Evolutionary conservation across 2,329 filamentous ascomycete genomes (phyloP), one percentile per base, ranked within the genome.

Genomic region (Pestalotiopsis sp.): DNA sequence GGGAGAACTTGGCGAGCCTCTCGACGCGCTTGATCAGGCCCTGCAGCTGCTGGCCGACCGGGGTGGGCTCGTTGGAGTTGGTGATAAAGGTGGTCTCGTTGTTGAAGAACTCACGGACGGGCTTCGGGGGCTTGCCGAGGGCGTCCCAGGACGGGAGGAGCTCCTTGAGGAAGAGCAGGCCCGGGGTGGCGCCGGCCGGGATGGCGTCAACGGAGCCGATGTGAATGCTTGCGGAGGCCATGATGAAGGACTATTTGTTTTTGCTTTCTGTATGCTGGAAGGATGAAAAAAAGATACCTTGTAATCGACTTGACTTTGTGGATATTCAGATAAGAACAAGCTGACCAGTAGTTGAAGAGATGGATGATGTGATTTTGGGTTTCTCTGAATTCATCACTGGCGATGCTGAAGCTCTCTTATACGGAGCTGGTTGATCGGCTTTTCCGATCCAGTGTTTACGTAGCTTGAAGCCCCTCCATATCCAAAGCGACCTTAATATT

Each of bases 131-230:
- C 65, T 67, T 67, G 52, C 65, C 65, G 20, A 67, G 56, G 27
- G 65, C 52, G 23, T 67, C 65, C 41, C 27, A 67, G 3, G 65
- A 67, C 7, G 65, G 65, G 20, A 67, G 52, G 9, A 67, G 56
- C 31, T 59, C 65, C 65, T 67, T 67, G 56, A 67, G 52, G 56
- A 67, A 67, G 56, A 67, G 52, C n/a, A 67, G 65, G 27, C 65
- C 65, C 17, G 65, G 52, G 31, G 65, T 23, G 25, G 65, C 52
- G 52, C 56, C 36, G 31, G 20, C 56, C 17, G 65, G 65, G 31
- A 67, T 67, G 56, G 31, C 27, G 52, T 67, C 52, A 31, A 38
- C 23, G 20, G 56, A 49, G 31, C 65, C 65, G 20, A n/a, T 25
- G 56, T 67, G 65, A 25, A 67, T 25, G 65, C 39, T 67, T 25